Evolutionary conservation across 352 stramenopile genomes (phyloP).

Genomic region (Phytophthora pseudosyringae): DNA sequence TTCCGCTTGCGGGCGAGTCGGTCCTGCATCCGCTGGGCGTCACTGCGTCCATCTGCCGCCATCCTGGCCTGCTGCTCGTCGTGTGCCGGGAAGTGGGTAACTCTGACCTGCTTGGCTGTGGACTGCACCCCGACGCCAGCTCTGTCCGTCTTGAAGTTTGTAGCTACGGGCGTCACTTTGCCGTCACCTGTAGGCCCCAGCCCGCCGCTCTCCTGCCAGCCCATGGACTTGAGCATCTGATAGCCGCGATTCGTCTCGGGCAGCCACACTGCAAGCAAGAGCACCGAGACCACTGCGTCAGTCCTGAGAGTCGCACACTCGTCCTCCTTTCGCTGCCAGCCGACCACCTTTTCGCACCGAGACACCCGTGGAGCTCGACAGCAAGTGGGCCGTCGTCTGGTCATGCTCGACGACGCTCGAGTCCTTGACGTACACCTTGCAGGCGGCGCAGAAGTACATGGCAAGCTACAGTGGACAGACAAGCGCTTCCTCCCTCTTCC

Average conservation of each 20-base stretch:
- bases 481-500: not conserved
- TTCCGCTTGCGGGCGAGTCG: constrained; percentile 57
- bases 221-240: constrained; percentile 65
- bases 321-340: no score
- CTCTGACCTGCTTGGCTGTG: constrained; percentile 32
- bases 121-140: constrained; percentile 44
- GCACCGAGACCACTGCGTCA: not conserved
- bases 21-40: constrained; percentile 50
- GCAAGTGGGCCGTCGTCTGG: constrained; percentile 56
- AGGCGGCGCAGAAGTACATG: constrained; percentile 77
- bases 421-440: constrained; percentile 67
- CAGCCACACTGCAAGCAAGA: constrained; percentile 54
- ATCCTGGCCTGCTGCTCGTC: constrained; percentile 43
- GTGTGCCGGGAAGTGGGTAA: constrained; percentile 52
- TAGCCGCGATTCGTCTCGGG: constrained; percentile 73
- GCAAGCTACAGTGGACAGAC: not conserved
- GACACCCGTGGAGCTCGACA: constrained; percentile 52
- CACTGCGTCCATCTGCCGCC: constrained; percentile 39
- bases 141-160: constrained; percentile 61
- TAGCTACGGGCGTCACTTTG: constrained; percentile 55
- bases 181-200: constrained; percentile 44
- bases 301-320: not conserved
- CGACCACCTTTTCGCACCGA: constrained; percentile 53
- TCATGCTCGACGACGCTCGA: constrained; percentile 57
- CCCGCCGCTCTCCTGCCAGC: constrained; percentile 53